Percentiles rank a stretch among this genome's conserved stretches.
These are phyloP conservation scores for Aureobasidium pullulans DNA, from an alignment of 2,329 filamentous ascomycete genomes.

Conservation along the genomic window DNA sequence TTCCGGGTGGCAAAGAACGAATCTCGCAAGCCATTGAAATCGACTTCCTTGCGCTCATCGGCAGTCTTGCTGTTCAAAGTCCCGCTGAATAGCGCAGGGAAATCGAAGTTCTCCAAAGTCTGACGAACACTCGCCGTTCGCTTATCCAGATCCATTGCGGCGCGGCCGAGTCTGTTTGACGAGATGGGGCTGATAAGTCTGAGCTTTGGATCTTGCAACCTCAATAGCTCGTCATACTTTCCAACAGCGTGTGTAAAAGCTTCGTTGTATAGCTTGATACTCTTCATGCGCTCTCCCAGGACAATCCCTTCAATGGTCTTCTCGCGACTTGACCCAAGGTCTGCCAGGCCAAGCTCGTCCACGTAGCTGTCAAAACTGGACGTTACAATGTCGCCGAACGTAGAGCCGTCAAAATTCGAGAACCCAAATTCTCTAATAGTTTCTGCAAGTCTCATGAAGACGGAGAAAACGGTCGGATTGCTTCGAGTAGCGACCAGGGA, in stretches of 20 bases:
- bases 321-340: slow-evolving; percentile 74
- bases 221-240: slow-evolving; percentile 67
- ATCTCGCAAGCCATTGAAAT: slow-evolving; percentile 76
- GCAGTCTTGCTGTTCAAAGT: slow-evolving; percentile 76
- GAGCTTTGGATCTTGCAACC: slow-evolving; percentile 62
- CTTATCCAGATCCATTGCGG: slow-evolving; percentile 69
- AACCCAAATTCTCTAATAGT: slow-evolving; percentile 53
- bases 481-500: slow-evolving; percentile 52
- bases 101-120: slow-evolving; percentile 82
- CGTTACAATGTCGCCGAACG: slow-evolving; percentile 54
- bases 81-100: slow-evolving; percentile 81
- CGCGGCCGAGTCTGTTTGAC: slow-evolving; percentile 70
- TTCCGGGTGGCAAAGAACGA: slow-evolving; percentile 68
- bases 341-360: slow-evolving; percentile 67
- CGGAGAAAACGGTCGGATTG: slow-evolving; percentile 49
- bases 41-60: slow-evolving; percentile 66
- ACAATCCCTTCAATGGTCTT: slow-evolving; percentile 85
- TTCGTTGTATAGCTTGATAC: slow-evolving; percentile 75
- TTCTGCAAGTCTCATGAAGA: slow-evolving; percentile 54
- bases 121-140: slow-evolving; percentile 63
- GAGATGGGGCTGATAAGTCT: slow-evolving; percentile 63
- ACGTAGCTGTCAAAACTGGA: slow-evolving; percentile 67
- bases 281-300: slow-evolving; percentile 82
- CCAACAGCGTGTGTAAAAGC: slow-evolving; percentile 87
- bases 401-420: slow-evolving; percentile 54